A percentile compares a stretch with the other conserved stretches of the same genome.
Evolutionary conservation across 139 green algal species (phyloP).

Genomic region (Bryopsis sp.): DNA sequence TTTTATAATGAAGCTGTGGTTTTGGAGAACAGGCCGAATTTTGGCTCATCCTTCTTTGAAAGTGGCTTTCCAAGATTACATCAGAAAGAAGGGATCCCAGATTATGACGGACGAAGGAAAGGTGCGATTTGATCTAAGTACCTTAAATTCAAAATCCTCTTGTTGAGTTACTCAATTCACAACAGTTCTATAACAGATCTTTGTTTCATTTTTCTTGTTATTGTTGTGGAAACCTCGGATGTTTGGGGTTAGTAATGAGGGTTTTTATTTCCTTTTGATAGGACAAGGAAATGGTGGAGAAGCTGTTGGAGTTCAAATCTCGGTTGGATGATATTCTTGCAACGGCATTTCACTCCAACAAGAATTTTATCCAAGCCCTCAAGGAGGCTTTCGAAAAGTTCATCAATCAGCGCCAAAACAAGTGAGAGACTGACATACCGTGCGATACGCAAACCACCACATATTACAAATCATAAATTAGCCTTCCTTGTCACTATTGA

Average conservation of each 20-base stretch:
- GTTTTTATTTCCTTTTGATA: constrained; percentile 18
- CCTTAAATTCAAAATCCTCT: background rate
- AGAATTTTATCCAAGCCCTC: constrained; percentile 59
- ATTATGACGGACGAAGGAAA: constrained; percentile 87
- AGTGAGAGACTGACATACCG: constrained; percentile 28
- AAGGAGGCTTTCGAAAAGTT: constrained; percentile 91
- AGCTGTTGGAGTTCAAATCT: constrained; percentile 74
- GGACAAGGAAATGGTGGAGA: constrained; percentile 82
- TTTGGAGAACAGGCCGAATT: constrained; percentile 1
- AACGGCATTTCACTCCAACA: constrained; percentile 44
- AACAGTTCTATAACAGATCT: background rate
- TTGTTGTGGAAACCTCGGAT: background rate
- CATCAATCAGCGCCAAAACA: constrained; percentile 79
- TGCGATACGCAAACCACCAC: no score
- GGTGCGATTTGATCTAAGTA: constrained; percentile 26
- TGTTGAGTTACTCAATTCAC: background rate
- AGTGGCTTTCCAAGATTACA: constrained; percentile 59
- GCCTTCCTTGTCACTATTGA: no score
- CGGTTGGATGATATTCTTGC: constrained; percentile 59
- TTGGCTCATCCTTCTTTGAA: constrained; percentile 11
- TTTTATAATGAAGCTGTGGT: no score
- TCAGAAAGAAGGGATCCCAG: constrained; percentile 47
- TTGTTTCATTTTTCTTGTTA: background rate
- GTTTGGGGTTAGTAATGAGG: background rate
- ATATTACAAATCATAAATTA: no score